A percentile compares a stretch with the other conserved stretches of the same genome.
These are phyloP conservation scores for Flaveria sonorensis DNA, from an alignment of 129 eudicot species.

Conservation along the genomic window DNA sequence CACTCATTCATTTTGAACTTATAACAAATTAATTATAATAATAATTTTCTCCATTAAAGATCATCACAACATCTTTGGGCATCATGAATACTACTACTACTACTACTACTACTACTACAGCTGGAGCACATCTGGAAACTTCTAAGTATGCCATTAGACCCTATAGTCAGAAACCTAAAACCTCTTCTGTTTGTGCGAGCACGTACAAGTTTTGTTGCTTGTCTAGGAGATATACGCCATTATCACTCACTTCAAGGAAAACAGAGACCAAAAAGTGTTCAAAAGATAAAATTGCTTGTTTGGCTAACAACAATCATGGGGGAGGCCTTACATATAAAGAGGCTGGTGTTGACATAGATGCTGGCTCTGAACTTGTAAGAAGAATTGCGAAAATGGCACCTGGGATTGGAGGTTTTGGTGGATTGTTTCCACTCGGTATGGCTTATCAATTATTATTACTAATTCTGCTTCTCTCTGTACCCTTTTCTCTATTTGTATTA, in stretches of 20 bases:
- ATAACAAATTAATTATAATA: background rate
- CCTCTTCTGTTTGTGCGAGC: background rate
- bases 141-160: constrained; percentile 33
- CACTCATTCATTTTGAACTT: background rate
- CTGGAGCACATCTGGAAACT: constrained; percentile 41
- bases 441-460: background rate
- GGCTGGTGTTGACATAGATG: constrained; percentile 95
- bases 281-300: constrained; percentile 24
- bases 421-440: constrained; percentile 80
- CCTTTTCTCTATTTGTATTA: background rate
- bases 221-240: constrained; percentile 26
- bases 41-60: background rate
- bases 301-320: constrained; percentile 26
- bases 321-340: constrained; percentile 73
- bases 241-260: constrained; percentile 29
- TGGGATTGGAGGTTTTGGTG: constrained; percentile 95
- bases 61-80: background rate
- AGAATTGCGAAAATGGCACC: constrained; percentile 95
- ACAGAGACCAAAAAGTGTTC: constrained; percentile 7
- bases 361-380: constrained; percentile 85
- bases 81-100: constrained; percentile 36
- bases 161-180: constrained; percentile 14
- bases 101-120: constrained; percentile 20
- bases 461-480: background rate
- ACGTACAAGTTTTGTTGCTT: constrained; percentile 30